Evolutionary conservation across 768 basidiomycete genomes (phyloP).

Genomic region (Psilocybe subaeruginosa): DNA sequence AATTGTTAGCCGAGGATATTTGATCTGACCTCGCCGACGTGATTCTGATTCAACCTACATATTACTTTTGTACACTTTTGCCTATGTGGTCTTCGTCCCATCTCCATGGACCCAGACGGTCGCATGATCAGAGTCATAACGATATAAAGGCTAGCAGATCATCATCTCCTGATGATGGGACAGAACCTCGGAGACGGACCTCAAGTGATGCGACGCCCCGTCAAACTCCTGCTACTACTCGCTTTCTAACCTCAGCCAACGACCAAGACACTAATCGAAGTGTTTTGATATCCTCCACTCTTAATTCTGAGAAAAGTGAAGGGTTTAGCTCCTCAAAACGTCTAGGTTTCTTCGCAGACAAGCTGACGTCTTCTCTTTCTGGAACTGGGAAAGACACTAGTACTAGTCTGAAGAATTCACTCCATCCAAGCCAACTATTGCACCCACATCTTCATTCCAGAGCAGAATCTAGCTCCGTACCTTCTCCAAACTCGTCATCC

Average conservation of each 20-base stretch:
- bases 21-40: neutral
- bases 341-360: slow-evolving; percentile 46
- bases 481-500: slow-evolving; percentile 26
- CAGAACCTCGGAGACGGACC: slow-evolving; percentile 40
- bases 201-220: slow-evolving; percentile 56
- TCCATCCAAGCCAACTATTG: slow-evolving; percentile 36
- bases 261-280: slow-evolving; percentile 37
- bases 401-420: slow-evolving; percentile 29
- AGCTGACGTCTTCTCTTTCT: slow-evolving; percentile 42
- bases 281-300: slow-evolving; percentile 25
- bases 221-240: slow-evolving; percentile 42
- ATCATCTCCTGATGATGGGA: slow-evolving; percentile 35
- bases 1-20: neutral
- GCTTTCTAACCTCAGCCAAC: slow-evolving; percentile 32
- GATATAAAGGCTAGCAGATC: slow-evolving; percentile 33
- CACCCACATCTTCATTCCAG: slow-evolving; percentile 42
- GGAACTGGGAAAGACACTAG: slow-evolving; percentile 27
- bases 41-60: neutral
- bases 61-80: neutral
- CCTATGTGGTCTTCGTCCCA: slow-evolving; percentile 34
- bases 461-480: slow-evolving; percentile 33
- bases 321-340: slow-evolving; percentile 38
- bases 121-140: slow-evolving; percentile 39
- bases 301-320: slow-evolving; percentile 27
- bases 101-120: slow-evolving; percentile 36